Evolutionary conservation across 148 eudicot species (phyloP).

Genomic region (Camellia lanceoleosa): DNA sequence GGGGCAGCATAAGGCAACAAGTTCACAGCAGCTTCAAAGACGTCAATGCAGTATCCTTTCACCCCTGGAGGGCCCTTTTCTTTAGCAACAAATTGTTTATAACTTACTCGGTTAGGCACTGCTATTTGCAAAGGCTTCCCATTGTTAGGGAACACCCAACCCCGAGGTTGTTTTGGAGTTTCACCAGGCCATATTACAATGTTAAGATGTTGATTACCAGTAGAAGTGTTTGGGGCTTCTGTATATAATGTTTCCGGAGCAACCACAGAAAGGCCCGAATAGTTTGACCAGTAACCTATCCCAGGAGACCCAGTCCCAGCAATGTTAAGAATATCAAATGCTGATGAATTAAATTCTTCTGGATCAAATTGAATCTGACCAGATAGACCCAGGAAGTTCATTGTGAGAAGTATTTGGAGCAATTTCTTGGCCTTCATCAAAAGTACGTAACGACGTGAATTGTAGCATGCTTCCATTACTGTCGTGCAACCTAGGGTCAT

Average conservation of each 20-base stretch:
- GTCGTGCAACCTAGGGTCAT: slow-evolving; percentile 46
- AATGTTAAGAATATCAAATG: slow-evolving; percentile 63
- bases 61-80: slow-evolving; percentile 61
- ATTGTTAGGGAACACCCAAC: slow-evolving; percentile 92
- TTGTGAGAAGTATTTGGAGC: slow-evolving; percentile 38
- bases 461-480: slow-evolving; percentile 41
- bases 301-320: slow-evolving; percentile 62
- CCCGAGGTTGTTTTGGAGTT: slow-evolving; percentile 56
- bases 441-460: slow-evolving; percentile 51
- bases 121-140: slow-evolving; percentile 72
- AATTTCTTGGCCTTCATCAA: slow-evolving; percentile 61
- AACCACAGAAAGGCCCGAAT: slow-evolving; percentile 65
- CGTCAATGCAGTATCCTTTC: slow-evolving; percentile 82
- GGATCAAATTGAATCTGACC: slow-evolving; percentile 61
- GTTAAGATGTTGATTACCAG: slow-evolving; percentile 42
- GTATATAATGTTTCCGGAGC: slow-evolving; percentile 57
- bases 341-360: slow-evolving; percentile 52
- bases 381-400: slow-evolving; percentile 54
- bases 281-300: slow-evolving; percentile 81
- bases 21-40: slow-evolving; percentile 81
- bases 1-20: slow-evolving; percentile 78
- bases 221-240: slow-evolving; percentile 49
- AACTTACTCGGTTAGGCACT: slow-evolving; percentile 75
- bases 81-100: slow-evolving; percentile 46
- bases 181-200: slow-evolving; percentile 90